Conservation (phyloP, 2,329 filamentous ascomycete genomes). For the Scopulariopsis brevicaulis region DNA sequence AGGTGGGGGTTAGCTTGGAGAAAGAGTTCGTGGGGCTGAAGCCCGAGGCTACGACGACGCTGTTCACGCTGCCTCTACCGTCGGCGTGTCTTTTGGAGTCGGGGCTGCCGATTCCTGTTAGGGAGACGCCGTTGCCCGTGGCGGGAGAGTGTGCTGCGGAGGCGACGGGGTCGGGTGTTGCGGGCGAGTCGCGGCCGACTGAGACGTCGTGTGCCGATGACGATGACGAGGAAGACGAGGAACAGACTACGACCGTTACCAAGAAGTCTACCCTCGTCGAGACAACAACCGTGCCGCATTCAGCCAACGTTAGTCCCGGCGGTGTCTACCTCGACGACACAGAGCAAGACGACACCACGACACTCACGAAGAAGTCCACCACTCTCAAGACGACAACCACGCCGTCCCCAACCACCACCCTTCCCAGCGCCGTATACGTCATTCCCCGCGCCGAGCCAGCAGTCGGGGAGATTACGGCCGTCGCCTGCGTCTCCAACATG, state of each 20-base stretch:
- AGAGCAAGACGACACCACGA: too few relatives aligned
- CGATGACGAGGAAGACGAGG: neutral
- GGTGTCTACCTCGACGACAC: too few relatives aligned
- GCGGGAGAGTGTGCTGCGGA: neutral
- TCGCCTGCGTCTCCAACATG: neutral
- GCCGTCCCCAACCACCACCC: neutral
- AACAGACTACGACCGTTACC: neutral
- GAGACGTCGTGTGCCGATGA: neutral
- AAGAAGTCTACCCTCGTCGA: neutral
- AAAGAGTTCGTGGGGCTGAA: conserved; percentile 1
- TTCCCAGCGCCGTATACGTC: neutral
- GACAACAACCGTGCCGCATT: neutral
- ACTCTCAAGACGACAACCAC: neutral
- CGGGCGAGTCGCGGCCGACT: too few relatives aligned
- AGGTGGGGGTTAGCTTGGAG: neutral
- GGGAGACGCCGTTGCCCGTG: neutral
- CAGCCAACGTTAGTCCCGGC: neutral
- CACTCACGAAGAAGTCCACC: neutral
- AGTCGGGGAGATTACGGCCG: neutral
- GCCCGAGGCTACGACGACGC: conserved; percentile 1
- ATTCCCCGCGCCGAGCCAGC: neutral
- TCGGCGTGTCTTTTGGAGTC: neutral
- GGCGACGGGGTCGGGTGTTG: neutral
- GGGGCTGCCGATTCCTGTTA: neutral
- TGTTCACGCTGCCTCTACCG: conserved; percentile 2